Base-by-base conservation (phyloP, 352 stramenopile species). In the Vaucheria bursata region DNA sequence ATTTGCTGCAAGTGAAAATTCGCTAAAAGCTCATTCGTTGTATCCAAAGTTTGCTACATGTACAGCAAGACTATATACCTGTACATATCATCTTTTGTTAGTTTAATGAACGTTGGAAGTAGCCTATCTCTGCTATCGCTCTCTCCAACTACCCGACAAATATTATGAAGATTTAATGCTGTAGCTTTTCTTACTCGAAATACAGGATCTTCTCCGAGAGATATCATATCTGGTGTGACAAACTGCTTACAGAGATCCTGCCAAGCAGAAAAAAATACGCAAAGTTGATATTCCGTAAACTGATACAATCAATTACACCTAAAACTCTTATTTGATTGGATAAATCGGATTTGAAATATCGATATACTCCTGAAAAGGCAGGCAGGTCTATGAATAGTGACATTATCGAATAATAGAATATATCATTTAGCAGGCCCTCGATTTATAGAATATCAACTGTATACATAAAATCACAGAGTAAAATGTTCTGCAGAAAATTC, bases 181-280 rank as follows among this genome's bases (percentile, higher is more conserved):
- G 91, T 95, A 0, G 90, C 93, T 80, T 96, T 96, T 66, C 92
- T 88, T 31, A 97, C 92, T 68, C 92, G 89, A 65, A 97, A 96
- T 6, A 94, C 90, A 0, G 90, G 91, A 72, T 97, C 92, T 82
- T 87, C 74, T 7, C 82, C 80, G 6, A 87, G 71, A 12, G 78
- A 86, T 53, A 94, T 92, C 35, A 96, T 84, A 79, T 97, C 92
- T 0, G 92, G 91, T 6, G 94, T 90, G 77, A 92, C 93, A 79
- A 97, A 97, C 82, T 97, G 91, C 81, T 93, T 87, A 80, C 92
- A 97, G 7, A 97, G 86, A 70, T 96, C 91, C 0, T 87, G 84
- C 0, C 89, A 89, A 40, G 33, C 8, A 32, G 38, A n/a, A n/a
- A n/a, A n/a, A n/a, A n/a, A n/a, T n/a, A n/a, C n/a, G n/a, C n/a